Evolutionary conservation across 2,329 filamentous ascomycete genomes (phyloP).

Genomic region (Fusarium austroafricanum): DNA sequence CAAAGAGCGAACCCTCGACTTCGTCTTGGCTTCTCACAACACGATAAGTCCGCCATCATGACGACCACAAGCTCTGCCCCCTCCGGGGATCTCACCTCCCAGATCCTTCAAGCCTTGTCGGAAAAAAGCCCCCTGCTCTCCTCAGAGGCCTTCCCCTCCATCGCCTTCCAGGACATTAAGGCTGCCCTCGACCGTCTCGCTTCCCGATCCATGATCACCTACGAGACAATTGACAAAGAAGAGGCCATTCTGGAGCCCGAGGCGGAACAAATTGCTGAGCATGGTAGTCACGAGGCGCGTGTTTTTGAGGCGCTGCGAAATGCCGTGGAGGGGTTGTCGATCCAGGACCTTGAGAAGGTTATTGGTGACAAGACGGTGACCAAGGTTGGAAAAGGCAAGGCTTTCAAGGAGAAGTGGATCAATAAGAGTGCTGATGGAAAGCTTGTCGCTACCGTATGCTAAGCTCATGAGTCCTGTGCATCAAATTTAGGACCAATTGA

Average conservation of each 20-base stretch:
- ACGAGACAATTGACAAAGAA: constrained; percentile 85
- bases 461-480: neutral
- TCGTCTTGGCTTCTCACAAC: constrained; percentile 24
- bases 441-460: constrained; percentile 63
- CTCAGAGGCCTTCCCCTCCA: constrained; percentile 74
- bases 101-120: constrained; percentile 74
- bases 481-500: neutral
- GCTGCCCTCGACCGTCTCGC: constrained; percentile 86
- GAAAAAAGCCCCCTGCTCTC: constrained; percentile 74
- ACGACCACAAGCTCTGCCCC: constrained; percentile 53
- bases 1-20: constrained; percentile 21
- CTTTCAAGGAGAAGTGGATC: constrained; percentile 85
- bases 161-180: constrained; percentile 78
- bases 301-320: constrained; percentile 80
- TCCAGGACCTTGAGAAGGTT: constrained; percentile 75
- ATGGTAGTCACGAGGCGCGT: constrained; percentile 85
- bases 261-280: constrained; percentile 75
- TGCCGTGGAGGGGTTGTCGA: constrained; percentile 82
- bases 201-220: constrained; percentile 87
- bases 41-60: constrained; percentile 52
- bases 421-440: constrained; percentile 69
- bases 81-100: constrained; percentile 68
- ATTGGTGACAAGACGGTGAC: constrained; percentile 79
- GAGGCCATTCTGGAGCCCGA: constrained; percentile 80
- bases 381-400: constrained; percentile 93